These are phyloP conservation scores for Schizochytrium sp. DNA, from an alignment of 108 stramenopile genomes.

Conservation along the genomic window DNA sequence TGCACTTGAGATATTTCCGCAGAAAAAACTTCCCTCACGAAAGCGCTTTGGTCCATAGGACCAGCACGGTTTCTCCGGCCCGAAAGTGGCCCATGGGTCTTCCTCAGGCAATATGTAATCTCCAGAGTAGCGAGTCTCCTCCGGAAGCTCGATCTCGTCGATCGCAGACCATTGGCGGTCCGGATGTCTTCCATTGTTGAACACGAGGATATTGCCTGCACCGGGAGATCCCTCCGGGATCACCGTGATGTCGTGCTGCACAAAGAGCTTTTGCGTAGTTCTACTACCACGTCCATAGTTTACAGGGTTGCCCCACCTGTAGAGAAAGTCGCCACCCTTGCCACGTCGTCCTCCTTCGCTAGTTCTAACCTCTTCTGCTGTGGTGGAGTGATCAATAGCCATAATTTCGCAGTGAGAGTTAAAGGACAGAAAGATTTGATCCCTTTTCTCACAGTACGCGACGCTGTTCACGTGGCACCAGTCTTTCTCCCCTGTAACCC, in stretches of 20 bases:
- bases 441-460: not conserved
- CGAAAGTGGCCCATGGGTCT: not conserved
- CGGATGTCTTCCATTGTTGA: conserved; percentile 61
- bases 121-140: not conserved
- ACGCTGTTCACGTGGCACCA: conserved; percentile 53
- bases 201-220: not conserved
- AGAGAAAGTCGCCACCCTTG: conserved; percentile 37
- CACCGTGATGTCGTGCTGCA: conserved; percentile 30
- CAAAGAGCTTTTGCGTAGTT: conserved; percentile 26
- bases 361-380: not conserved
- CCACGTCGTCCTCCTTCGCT: conserved; percentile 14
- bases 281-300: not conserved
- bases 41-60: not conserved
- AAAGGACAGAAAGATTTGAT: conserved; percentile 39
- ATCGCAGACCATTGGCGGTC: conserved; percentile 57
- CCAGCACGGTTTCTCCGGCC: not conserved
- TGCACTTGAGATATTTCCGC: not conserved
- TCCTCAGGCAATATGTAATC: not conserved
- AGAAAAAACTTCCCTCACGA: not conserved
- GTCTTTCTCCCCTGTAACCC: conserved; percentile 46
- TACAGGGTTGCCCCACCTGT: conserved; percentile 35
- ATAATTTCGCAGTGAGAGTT: conserved; percentile 44
- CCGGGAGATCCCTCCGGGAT: not conserved
- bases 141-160: conserved; percentile 37
- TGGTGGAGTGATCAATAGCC: conserved; percentile 2